Conservation (phyloP, 202 grass and related monocot genomes). For the Dendrocalamus latiflorus region DNA sequence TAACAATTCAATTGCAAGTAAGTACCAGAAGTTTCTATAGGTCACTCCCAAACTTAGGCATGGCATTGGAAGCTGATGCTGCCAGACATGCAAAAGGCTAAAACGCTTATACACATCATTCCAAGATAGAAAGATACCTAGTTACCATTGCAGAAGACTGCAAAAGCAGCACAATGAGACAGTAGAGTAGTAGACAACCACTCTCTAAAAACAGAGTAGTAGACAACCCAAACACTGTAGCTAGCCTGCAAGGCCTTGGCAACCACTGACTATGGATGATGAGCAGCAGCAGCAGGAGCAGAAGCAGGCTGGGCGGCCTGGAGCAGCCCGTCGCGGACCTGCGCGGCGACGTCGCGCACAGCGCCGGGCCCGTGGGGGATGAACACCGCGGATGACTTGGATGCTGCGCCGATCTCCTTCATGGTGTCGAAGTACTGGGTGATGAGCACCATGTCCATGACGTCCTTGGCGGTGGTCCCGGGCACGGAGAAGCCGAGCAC, state of each 20-base stretch:
- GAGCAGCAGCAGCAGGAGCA: too few species aligned
- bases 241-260: not conserved
- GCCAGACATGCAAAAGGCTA: not conserved
- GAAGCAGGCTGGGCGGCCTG: not conserved
- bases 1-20: not conserved
- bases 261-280: not conserved
- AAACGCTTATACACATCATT: not conserved
- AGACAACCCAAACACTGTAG: not conserved
- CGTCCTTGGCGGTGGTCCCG: not conserved
- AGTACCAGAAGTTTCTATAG: not conserved
- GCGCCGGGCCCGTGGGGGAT: conserved; percentile 35
- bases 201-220: not conserved
- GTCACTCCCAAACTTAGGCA: not conserved
- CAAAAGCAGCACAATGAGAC: too few species aligned
- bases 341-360: not conserved
- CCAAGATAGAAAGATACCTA: not conserved
- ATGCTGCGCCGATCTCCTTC: not conserved
- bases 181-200: not conserved
- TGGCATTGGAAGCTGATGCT: not conserved
- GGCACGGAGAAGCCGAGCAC: not conserved
- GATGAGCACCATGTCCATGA: conserved; percentile 11
- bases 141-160: too few species aligned
- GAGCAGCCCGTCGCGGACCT: not conserved
- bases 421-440: conserved; percentile 21
- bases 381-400: not conserved